Base-by-base conservation (phyloP, 2,329 filamentous ascomycete genomes). In the Periconia macrospinosa region DNA sequence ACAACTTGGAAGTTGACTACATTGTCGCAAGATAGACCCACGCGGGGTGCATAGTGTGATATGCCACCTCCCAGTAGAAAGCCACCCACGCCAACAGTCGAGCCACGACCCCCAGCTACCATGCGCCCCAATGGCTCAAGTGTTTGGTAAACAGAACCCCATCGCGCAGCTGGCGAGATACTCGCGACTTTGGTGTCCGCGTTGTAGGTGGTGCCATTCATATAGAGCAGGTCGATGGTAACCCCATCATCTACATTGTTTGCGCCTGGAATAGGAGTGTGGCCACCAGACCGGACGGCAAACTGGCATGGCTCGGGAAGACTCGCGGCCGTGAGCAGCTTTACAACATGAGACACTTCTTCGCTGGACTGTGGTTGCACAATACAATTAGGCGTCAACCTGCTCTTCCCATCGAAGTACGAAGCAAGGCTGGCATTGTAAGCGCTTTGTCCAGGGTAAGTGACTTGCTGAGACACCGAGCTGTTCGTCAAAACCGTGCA, bases 1-100 rank as follows among this genome's bases (percentile, higher is more conserved):
- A 77, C 74, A 6, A 76, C 60, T 42, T 73, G 59, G 23, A 64
- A 66, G 30, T 63, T 67, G 35, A 56, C 49, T 10, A 68, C 57
- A 17, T 56, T 56, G 41, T 63, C 57, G 41, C 56, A 59, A 6
- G 52, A 49, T 9, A 58, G 27, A 1, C 58, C 60, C 14, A 53
- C 35, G 3, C 46, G 50, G 19, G 42, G 45, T 1, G 54, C 46
- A 14, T 46, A 56, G 35, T 54, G 47, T 6, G 56, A 57, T 6
- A 56, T 54, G 2, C 59, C 59, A 42, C 58, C 51, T 5, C 76
- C 58, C 6, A 59, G 49, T 13, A 53, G 41, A 18, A 55, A 47
- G 14, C 56, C 56, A 19, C 53, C 49, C 2, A 60, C 56, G 15
- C 58, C 58, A 23, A 61, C 58, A 15, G 43, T 52, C 19, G 41